These are phyloP conservation scores for Phoenix dactylifera DNA, from an alignment of 176 grass and related monocot genomes.

Conservation along the genomic window DNA sequence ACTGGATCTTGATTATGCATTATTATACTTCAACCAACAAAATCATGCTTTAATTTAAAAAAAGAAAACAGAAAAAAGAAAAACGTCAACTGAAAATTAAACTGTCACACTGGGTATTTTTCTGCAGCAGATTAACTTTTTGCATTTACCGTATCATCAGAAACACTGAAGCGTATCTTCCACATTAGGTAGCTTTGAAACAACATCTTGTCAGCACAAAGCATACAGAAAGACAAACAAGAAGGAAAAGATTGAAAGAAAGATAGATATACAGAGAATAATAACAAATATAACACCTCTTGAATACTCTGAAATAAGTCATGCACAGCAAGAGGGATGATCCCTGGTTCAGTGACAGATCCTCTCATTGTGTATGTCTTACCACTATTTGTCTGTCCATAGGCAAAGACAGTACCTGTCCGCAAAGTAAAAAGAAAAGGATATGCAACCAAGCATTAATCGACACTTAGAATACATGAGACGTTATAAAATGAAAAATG, in stretches of 20 bases:
- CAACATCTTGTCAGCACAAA: too few relatives aligned
- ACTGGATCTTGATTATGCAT: too few relatives aligned
- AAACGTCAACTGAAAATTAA: too few relatives aligned
- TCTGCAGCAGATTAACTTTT: too few relatives aligned
- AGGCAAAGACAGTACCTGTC: constrained; percentile 88
- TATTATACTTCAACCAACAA: too few relatives aligned
- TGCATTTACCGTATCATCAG: too few relatives aligned
- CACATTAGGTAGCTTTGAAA: too few relatives aligned
- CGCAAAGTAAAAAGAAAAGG: constrained; percentile 11
- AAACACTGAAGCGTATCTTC: too few relatives aligned
- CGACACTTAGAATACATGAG: neutral
- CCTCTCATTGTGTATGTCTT: constrained; percentile 96
- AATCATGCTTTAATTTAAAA: too few relatives aligned
- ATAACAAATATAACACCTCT: constrained; percentile 31
- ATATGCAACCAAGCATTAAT: neutral
- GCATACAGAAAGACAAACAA: too few relatives aligned
- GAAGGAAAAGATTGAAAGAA: neutral
- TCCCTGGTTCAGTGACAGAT: constrained; percentile 52
- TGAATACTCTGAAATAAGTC: constrained; percentile 69
- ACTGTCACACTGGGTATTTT: too few relatives aligned
- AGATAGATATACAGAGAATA: neutral
- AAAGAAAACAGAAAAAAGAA: too few relatives aligned
- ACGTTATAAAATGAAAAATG: neutral
- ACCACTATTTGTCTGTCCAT: constrained; percentile 95
- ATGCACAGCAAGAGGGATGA: constrained; percentile 73